Evolutionary conservation across 495 filamentous ascomycete species (phyloP).

Genomic region (Talaromyces trachyspermus): DNA sequence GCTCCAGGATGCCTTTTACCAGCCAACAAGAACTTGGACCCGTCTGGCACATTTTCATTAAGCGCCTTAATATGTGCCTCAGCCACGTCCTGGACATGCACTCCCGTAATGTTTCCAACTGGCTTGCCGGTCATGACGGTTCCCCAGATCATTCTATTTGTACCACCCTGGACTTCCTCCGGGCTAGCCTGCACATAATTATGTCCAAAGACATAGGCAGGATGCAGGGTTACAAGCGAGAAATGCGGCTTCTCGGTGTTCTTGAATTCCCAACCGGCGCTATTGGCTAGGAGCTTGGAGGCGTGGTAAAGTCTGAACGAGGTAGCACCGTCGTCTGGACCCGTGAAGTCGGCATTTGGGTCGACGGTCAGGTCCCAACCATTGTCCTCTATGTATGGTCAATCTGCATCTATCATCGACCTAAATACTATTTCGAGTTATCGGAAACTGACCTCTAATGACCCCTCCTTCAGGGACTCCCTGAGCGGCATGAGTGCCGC

Average conservation of each 20-base stretch:
- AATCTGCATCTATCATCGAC: not conserved
- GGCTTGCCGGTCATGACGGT: slow-evolving; percentile 15
- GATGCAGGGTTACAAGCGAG: slow-evolving; percentile 21
- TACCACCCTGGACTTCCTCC: slow-evolving; percentile 11
- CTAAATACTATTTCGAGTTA: not conserved
- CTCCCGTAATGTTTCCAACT: slow-evolving; percentile 10
- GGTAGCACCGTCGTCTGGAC: slow-evolving; percentile 11
- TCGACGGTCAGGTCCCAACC: slow-evolving; percentile 24
- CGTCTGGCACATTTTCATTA: slow-evolving; percentile 15
- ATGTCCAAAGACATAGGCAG: slow-evolving; percentile 24
- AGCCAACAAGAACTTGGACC: slow-evolving; percentile 22
- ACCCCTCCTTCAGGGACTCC: slow-evolving; percentile 18
- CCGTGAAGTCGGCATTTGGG: slow-evolving; percentile 13
- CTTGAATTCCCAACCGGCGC: slow-evolving; percentile 22
- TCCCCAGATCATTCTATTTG: slow-evolving; percentile 16
- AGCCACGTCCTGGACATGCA: slow-evolving; percentile 38
- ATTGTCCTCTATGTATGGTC: slow-evolving; percentile 18
- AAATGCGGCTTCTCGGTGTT: slow-evolving; percentile 18
- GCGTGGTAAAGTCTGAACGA: slow-evolving; percentile 20
- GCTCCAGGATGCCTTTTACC: slow-evolving; percentile 17
- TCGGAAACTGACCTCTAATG: slow-evolving; percentile 17
- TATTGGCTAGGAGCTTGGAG: slow-evolving; percentile 24
- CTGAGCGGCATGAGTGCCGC: slow-evolving; percentile 21
- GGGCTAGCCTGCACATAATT: slow-evolving; percentile 22
- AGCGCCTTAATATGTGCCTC: slow-evolving; percentile 27